Evolutionary conservation across 345 rosid species (phyloP).

Genomic region (Melaleuca alternifolia): DNA sequence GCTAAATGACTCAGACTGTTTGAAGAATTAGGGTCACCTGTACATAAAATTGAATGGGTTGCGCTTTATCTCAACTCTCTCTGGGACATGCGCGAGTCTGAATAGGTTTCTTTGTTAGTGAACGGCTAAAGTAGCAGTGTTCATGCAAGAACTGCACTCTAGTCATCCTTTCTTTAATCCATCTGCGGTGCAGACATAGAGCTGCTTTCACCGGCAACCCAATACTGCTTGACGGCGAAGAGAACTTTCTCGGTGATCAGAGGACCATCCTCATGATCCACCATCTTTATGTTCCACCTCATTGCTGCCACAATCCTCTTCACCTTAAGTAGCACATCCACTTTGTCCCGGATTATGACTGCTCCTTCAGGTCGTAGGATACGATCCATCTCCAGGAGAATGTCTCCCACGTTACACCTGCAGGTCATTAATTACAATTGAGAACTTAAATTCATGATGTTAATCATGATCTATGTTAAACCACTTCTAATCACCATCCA

Average conservation of each 20-base stretch:
- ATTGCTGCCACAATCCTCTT: constrained; percentile 31
- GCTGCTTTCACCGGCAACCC: constrained; percentile 42
- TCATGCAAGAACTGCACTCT: not conserved
- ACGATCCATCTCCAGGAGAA: constrained; percentile 64
- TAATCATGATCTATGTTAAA: not conserved
- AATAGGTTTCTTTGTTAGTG: not conserved
- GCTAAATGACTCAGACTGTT: not conserved
- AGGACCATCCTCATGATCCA: constrained; percentile 71
- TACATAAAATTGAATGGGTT: not conserved
- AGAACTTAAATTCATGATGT: not conserved
- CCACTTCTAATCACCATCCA: not conserved
- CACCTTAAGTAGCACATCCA: constrained; percentile 32
- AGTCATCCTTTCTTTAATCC: not conserved
- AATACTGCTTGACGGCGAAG: constrained; percentile 46
- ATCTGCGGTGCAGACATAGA: constrained; percentile 7
- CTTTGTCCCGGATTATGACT: constrained; percentile 48
- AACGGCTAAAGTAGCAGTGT: not conserved
- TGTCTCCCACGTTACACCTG: constrained; percentile 44
- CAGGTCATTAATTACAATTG: not conserved
- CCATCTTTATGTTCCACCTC: constrained; percentile 54
- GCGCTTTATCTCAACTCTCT: not conserved
- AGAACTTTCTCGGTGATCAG: constrained; percentile 47
- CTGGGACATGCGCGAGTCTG: not conserved
- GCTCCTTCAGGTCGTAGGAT: constrained; percentile 66
- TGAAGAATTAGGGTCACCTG: not conserved